These are phyloP conservation scores for Quercus phellos DNA, from an alignment of 331 rosid species.

Conservation along the genomic window DNA sequence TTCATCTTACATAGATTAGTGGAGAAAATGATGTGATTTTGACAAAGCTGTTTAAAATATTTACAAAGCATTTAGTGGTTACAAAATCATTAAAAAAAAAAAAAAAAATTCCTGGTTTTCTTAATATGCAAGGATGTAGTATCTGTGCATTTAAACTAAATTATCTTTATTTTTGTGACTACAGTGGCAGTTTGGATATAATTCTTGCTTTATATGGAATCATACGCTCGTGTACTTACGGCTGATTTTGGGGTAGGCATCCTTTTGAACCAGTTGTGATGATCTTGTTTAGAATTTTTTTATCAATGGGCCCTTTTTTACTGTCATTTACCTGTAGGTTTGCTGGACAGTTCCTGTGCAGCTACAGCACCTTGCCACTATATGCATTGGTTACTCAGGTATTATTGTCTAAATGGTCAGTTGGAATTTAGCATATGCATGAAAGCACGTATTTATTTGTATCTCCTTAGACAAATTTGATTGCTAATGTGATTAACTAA, in stretches of 20 bases:
- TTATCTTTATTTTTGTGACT: constrained; percentile 19
- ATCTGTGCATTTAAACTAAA: constrained; percentile 17
- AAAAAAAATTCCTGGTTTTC: not conserved
- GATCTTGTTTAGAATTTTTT: not conserved
- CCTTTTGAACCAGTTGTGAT: not conserved
- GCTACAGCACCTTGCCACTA: constrained; percentile 95
- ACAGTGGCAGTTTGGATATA: constrained; percentile 97
- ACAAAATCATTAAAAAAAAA: not conserved
- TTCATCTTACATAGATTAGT: not conserved
- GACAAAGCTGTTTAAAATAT: not conserved
- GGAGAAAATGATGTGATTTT: not conserved
- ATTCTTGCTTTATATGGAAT: constrained; percentile 78
- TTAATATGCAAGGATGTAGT: not conserved
- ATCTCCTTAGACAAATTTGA: not conserved
- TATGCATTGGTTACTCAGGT: constrained; percentile 97
- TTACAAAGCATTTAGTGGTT: not conserved
- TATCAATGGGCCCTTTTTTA: constrained; percentile 17
- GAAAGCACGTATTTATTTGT: not conserved
- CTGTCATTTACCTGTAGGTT: constrained; percentile 46
- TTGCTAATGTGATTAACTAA: not conserved
- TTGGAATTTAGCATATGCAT: not conserved
- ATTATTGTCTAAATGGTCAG: not conserved
- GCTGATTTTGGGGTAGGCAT: constrained; percentile 83
- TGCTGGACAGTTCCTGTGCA: constrained; percentile 88
- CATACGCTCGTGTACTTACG: constrained; percentile 72